Evolutionary conservation across 1,139 yeast species (phyloP).

Genomic region (Taphrina flavorubra): DNA sequence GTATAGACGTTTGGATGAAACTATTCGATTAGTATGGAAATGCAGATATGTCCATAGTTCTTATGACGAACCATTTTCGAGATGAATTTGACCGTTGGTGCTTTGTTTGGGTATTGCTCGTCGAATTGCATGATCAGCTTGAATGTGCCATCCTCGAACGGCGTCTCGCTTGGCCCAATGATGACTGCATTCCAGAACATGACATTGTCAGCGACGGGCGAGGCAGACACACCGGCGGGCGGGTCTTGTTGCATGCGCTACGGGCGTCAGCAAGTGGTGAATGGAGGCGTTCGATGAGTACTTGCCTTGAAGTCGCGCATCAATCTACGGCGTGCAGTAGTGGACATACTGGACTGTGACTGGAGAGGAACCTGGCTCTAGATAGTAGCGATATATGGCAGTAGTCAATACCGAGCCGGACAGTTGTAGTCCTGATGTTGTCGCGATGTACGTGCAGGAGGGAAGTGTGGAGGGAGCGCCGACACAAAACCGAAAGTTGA

Average conservation of each 20-base stretch:
- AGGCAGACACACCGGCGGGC: constrained; percentile 96
- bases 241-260: constrained; percentile 97
- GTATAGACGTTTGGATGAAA: constrained; percentile 98
- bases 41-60: too few relatives aligned
- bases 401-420: too few relatives aligned
- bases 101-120: constrained; percentile 97
- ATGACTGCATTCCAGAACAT: constrained; percentile 98
- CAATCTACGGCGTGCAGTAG: constrained; percentile 96
- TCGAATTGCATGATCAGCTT: constrained; percentile 84
- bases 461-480: too few relatives aligned
- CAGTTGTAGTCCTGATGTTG: too few relatives aligned
- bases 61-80: constrained; percentile 66
- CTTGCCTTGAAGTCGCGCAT: constrained; percentile 95
- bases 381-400: too few relatives aligned
- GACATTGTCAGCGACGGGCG: constrained; percentile 95
- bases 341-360: constrained; percentile 65
- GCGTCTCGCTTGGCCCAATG: constrained; percentile 97
- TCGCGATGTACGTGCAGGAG: too few relatives aligned
- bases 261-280: background rate
- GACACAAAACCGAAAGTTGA: too few relatives aligned
- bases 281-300: constrained; percentile 40
- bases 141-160: constrained; percentile 97
- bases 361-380: too few relatives aligned
- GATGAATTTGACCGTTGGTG: constrained; percentile 88
- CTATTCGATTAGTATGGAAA: background rate